Conservation (phyloP, 192 early-diverging fungal species). For the Coemansia guatemalensis region DNA sequence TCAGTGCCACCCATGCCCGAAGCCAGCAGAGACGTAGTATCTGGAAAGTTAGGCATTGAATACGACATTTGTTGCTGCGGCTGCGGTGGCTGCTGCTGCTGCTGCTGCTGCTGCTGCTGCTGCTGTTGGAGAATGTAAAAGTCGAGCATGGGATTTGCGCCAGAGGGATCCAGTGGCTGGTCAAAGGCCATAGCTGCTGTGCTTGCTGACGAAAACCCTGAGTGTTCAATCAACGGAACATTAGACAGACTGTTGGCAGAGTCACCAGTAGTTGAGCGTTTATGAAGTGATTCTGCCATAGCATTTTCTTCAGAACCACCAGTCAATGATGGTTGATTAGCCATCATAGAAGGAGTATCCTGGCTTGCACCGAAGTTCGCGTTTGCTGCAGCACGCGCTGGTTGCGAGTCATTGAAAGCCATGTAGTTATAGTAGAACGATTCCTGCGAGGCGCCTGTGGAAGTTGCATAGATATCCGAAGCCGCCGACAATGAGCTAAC, state of each 20-base stretch:
- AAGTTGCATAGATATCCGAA: too few relatives aligned
- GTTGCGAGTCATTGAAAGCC: too few relatives aligned
- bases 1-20: neutral
- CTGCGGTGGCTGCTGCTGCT: constrained; percentile 7
- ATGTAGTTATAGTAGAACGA: too few relatives aligned
- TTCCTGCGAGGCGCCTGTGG: too few relatives aligned
- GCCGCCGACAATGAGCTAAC: too few relatives aligned
- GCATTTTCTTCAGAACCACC: too few relatives aligned
- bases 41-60: constrained; percentile 10
- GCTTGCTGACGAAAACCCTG: constrained; percentile 1
- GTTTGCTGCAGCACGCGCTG: too few relatives aligned
- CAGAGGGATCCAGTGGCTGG: neutral
- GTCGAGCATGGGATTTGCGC: neutral
- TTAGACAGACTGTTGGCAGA: constrained; percentile 34
- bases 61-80: constrained; percentile 3
- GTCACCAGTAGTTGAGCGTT: constrained; percentile 15
- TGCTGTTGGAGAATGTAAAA: constrained; percentile 9
- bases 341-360: too few relatives aligned
- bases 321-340: too few relatives aligned
- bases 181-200: neutral
- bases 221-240: constrained; percentile 33
- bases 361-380: too few relatives aligned
- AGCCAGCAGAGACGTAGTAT: neutral
- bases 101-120: constrained; percentile 2
- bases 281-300: constrained; percentile 3